Evolutionary conservation across 2,329 filamentous ascomycete species (phyloP).

Genomic region (Xylariaceae sp.): DNA sequence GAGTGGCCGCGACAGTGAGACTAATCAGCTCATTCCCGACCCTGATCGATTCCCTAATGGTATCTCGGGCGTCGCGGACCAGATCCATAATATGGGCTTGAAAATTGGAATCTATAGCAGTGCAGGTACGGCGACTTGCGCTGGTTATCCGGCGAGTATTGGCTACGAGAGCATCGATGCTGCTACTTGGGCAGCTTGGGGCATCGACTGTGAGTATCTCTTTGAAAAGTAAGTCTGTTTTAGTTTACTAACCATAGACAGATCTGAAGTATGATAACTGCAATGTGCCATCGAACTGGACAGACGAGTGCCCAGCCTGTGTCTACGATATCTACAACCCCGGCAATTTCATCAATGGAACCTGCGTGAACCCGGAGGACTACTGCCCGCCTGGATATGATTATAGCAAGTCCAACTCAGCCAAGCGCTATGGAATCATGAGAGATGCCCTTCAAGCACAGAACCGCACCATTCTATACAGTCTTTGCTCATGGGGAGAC

Average conservation of each 20-base stretch:
- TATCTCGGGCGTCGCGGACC: constrained; percentile 47
- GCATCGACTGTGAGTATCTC: constrained; percentile 45
- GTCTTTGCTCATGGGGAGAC: constrained; percentile 50
- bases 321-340: constrained; percentile 17
- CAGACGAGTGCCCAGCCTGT: constrained; percentile 31
- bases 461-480: constrained; percentile 44
- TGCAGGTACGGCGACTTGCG: constrained; percentile 49
- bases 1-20: constrained; percentile 37
- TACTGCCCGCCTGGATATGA: constrained; percentile 42
- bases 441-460: constrained; percentile 44
- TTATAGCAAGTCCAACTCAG: constrained; percentile 44
- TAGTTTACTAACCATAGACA: constrained; percentile 18
- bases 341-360: constrained; percentile 15
- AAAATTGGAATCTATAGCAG: constrained; percentile 61
- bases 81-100: constrained; percentile 51
- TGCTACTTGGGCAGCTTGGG: constrained; percentile 52
- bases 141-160: constrained; percentile 51
- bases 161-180: constrained; percentile 56
- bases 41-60: constrained; percentile 51
- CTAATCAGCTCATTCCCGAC: constrained; percentile 43
- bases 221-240: background rate
- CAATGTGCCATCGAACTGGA: constrained; percentile 36
- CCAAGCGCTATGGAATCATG: constrained; percentile 45
- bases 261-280: constrained; percentile 57
- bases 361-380: constrained; percentile 8